Percentiles rank a stretch among this genome's conserved stretches.
These are phyloP conservation scores for Starmerella etchellsii DNA, from an alignment of 805 yeast species.

Conservation along the genomic window DNA sequence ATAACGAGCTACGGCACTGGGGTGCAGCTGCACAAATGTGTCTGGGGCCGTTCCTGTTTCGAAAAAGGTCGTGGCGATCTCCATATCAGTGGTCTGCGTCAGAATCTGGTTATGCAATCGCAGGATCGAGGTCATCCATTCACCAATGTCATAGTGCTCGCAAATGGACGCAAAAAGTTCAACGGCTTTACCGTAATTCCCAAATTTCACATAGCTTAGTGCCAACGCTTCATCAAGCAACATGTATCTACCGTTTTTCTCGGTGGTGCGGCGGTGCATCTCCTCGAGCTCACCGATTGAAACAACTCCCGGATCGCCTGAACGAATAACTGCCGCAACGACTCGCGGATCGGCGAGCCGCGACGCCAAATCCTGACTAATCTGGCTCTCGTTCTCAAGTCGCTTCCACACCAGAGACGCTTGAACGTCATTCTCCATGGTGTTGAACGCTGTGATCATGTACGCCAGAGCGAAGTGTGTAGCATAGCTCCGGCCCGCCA, in stretches of 20 bases:
- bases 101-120: conserved; percentile 22
- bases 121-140: conserved; percentile 12
- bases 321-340: conserved; percentile 19
- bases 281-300: conserved; percentile 18
- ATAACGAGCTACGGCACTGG: conserved; percentile 20
- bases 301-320: conserved; percentile 18
- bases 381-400: conserved; percentile 7
- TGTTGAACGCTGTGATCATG: conserved; percentile 20
- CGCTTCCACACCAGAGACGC: conserved; percentile 19
- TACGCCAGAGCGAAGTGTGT: conserved; percentile 19
- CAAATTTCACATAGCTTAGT: conserved; percentile 14
- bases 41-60: conserved; percentile 14
- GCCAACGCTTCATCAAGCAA: conserved; percentile 21
- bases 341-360: conserved; percentile 19
- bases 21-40: conserved; percentile 18
- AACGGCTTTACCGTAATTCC: conserved; percentile 16
- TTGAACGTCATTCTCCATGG: conserved; percentile 15
- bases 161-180: conserved; percentile 18
- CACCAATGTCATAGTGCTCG: conserved; percentile 10
- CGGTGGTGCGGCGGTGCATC: conserved; percentile 16
- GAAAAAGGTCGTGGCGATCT: conserved; percentile 16
- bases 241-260: conserved; percentile 15
- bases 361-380: conserved; percentile 3
- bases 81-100: conserved; percentile 15
- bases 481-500: conserved; percentile 15